These are phyloP conservation scores for Yarrowia porcina DNA, from an alignment of 805 yeast genomes.

Conservation along the genomic window DNA sequence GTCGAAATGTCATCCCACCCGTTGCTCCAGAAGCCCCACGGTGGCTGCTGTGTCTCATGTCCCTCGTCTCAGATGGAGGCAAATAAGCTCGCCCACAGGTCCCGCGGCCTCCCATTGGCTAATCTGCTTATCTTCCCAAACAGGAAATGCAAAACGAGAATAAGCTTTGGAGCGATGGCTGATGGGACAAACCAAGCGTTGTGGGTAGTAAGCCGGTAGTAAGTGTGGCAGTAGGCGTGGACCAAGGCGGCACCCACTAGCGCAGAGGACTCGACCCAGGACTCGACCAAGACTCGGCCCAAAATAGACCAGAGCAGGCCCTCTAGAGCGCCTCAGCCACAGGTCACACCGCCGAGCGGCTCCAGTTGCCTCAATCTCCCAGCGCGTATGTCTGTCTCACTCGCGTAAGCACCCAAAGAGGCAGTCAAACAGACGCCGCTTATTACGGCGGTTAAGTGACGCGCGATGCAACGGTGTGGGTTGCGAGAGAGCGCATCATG, in stretches of 20 bases:
- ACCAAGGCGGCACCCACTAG: too few species aligned
- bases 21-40: too few species aligned
- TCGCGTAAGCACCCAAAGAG: background rate
- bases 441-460: background rate
- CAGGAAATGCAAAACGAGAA: slow-evolving; percentile 16
- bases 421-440: background rate
- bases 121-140: slow-evolving; percentile 12
- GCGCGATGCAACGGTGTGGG: background rate
- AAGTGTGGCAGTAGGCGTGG: too few species aligned
- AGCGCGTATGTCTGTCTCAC: background rate
- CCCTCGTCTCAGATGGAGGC: background rate
- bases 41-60: slow-evolving; percentile 9
- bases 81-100: background rate
- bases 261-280: too few species aligned
- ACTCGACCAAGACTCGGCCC: too few species aligned
- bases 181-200: background rate
- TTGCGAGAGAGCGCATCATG: background rate
- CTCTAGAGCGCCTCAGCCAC: too few species aligned
- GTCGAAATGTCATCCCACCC: too few species aligned
- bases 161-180: background rate
- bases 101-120: slow-evolving; percentile 8
- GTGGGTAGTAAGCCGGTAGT: background rate
- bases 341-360: too few species aligned
- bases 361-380: too few species aligned
- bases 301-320: too few species aligned